phyloP scores from a whole-genome alignment of 805 yeast species.

The Ogataea pilisensis region DNA sequence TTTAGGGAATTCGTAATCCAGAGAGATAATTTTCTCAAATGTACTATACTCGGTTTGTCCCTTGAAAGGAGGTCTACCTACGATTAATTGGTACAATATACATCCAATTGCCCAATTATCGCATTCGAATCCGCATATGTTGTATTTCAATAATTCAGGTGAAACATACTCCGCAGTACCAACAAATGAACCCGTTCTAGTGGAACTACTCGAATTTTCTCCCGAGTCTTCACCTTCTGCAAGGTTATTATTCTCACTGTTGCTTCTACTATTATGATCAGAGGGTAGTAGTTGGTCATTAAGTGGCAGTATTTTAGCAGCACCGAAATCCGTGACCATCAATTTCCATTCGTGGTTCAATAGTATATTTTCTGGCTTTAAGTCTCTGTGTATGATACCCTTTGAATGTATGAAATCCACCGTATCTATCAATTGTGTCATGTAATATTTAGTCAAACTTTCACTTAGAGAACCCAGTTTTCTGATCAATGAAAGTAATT shows the following conservation, averaged over 20 bases:
- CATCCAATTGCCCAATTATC: slow-evolving; percentile 97
- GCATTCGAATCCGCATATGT: slow-evolving; percentile 76
- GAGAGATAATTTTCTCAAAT: slow-evolving; percentile 78
- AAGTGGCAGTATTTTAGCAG: slow-evolving; percentile 75
- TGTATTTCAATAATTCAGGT: slow-evolving; percentile 78
- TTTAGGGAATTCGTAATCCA: slow-evolving; percentile 65
- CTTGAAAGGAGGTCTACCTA: slow-evolving; percentile 86
- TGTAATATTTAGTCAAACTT: slow-evolving; percentile 70
- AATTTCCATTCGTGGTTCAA: slow-evolving; percentile 81
- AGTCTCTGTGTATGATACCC: slow-evolving; percentile 89
- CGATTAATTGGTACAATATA: slow-evolving; percentile 74
- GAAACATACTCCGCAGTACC: slow-evolving; percentile 98
- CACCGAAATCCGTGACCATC: slow-evolving; percentile 95
- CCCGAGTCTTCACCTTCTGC: slow-evolving; percentile 10
- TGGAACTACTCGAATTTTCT: slow-evolving; percentile 29
- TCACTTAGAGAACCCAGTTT: slow-evolving; percentile 76
- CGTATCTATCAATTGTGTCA: slow-evolving; percentile 86
- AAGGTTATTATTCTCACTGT: slow-evolving; percentile 17
- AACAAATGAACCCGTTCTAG: slow-evolving; percentile 72
- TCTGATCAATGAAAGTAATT: slow-evolving; percentile 73
- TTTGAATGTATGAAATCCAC: slow-evolving; percentile 81
- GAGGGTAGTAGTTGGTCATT: slow-evolving; percentile 28
- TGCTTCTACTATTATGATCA: slow-evolving; percentile 14
- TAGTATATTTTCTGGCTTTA: slow-evolving; percentile 91
- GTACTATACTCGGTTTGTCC: slow-evolving; percentile 82